A percentile compares a stretch with the other conserved stretches of the same genome.
Evolutionary conservation across 2,329 filamentous ascomycete genomes (phyloP).

Genomic region (Paraphaeosphaeria minitans): DNA sequence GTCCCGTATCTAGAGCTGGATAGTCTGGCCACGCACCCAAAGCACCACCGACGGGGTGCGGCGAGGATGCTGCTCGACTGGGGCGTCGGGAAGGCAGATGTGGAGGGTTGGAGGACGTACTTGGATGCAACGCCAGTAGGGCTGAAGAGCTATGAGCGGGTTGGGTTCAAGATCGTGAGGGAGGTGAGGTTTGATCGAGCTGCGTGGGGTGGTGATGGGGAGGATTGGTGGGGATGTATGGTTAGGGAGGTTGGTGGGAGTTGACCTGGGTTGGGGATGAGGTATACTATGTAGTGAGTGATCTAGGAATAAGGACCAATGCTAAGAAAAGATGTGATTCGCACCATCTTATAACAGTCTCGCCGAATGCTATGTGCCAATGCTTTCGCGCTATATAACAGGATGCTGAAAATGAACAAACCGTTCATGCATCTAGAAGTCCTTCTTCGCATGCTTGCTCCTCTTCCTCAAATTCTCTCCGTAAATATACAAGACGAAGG

Average conservation of each 20-base stretch:
- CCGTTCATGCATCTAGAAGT: neutral
- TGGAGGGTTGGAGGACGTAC: slow-evolving; percentile 45
- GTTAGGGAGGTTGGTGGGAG: slow-evolving; percentile 13
- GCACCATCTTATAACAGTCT: too few species aligned
- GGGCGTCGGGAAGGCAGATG: slow-evolving; percentile 49
- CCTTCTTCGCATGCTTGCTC: slow-evolving; percentile 4
- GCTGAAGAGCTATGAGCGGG: slow-evolving; percentile 46
- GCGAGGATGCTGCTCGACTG: slow-evolving; percentile 46
- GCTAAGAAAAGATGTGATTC: too few species aligned
- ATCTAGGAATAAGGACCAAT: neutral
- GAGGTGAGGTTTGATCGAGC: slow-evolving; percentile 30
- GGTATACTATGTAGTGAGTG: neutral
- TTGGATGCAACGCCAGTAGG: slow-evolving; percentile 48
- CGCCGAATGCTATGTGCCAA: too few species aligned
- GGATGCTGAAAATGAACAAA: neutral
- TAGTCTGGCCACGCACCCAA: slow-evolving; percentile 43
- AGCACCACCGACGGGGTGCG: slow-evolving; percentile 48
- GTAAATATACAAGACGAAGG: slow-evolving; percentile 29
- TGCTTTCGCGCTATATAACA: neutral
- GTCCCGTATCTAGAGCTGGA: slow-evolving; percentile 37
- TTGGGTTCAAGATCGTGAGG: slow-evolving; percentile 31
- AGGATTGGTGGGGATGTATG: slow-evolving; percentile 41
- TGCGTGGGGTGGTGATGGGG: slow-evolving; percentile 35
- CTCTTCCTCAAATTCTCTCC: neutral
- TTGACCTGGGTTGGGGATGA: neutral